A percentile compares a stretch with the other conserved stretches of the same genome.
These are phyloP conservation scores for Rhytidhysteron rufulum DNA, from an alignment of 2,329 filamentous ascomycete genomes.

Conservation along the genomic window DNA sequence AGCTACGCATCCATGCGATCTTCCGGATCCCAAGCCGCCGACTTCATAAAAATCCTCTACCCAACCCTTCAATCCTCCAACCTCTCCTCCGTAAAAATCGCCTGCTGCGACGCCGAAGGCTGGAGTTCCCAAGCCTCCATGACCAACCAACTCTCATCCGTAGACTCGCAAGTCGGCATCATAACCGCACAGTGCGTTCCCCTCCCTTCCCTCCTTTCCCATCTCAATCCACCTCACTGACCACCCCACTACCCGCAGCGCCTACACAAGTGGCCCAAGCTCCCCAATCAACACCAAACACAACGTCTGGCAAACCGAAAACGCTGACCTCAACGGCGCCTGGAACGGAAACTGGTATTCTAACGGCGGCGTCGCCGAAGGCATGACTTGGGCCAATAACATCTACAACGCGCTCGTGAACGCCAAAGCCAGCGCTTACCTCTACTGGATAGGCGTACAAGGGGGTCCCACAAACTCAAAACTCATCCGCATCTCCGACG, in stretches of 20 bases:
- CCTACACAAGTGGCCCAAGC: conserved; percentile 16
- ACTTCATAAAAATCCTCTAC: conserved; percentile 48
- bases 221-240: background rate
- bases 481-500: conserved; percentile 31
- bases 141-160: conserved; percentile 14
- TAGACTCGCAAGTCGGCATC: conserved; percentile 16
- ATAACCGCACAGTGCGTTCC: conserved; percentile 22
- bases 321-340: conserved; percentile 42
- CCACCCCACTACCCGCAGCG: background rate
- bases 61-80: conserved; percentile 36
- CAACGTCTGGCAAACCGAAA: conserved; percentile 53
- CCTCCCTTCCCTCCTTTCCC: background rate
- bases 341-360: conserved; percentile 44
- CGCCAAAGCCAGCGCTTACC: conserved; percentile 48
- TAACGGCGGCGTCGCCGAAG: conserved; percentile 47
- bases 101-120: conserved; percentile 45
- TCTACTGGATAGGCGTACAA: conserved; percentile 53
- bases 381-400: conserved; percentile 54
- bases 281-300: conserved; percentile 31
- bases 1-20: conserved; percentile 46
- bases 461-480: conserved; percentile 35
- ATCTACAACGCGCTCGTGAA: conserved; percentile 49
- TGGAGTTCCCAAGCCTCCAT: conserved; percentile 33
- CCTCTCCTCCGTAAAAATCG: conserved; percentile 34
- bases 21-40: conserved; percentile 45